Evolutionary conservation across 148 eudicot species (phyloP).

Genomic region (Rhododendron griersonianum): DNA sequence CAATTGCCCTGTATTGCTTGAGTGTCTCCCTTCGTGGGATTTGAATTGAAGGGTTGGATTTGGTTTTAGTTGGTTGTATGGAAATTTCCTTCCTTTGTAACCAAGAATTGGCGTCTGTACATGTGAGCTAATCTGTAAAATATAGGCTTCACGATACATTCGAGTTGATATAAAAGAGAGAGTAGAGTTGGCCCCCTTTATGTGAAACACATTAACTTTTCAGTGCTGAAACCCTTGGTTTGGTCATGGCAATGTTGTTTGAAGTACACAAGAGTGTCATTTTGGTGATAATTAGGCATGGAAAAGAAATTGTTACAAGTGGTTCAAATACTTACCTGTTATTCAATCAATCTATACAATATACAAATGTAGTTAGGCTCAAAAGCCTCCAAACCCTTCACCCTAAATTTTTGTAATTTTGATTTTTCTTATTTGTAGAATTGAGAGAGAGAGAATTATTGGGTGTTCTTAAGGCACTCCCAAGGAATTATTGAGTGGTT

Average conservation of each 20-base stretch:
- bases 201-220: background rate
- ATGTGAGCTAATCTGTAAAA: slow-evolving; percentile 11
- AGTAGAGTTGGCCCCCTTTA: background rate
- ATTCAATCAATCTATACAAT: too few relatives aligned
- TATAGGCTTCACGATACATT: background rate
- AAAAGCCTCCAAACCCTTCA: too few relatives aligned
- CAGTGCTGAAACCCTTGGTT: background rate
- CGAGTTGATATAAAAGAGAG: background rate
- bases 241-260: background rate
- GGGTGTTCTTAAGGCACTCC: too few relatives aligned
- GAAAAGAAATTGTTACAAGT: background rate
- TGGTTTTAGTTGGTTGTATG: slow-evolving; percentile 1
- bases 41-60: background rate
- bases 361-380: too few relatives aligned
- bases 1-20: background rate
- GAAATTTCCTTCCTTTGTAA: background rate
- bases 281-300: background rate
- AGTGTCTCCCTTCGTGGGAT: background rate
- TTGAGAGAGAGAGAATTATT: too few relatives aligned
- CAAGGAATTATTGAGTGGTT: too few relatives aligned
- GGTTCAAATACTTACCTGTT: background rate
- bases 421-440: too few relatives aligned
- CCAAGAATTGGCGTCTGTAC: slow-evolving; percentile 5
- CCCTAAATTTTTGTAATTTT: too few relatives aligned
- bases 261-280: background rate